Evolutionary conservation across 1,284 basidiomycete species (phyloP), one percentile per base, ranked within the genome.

Genomic region (Thecaphora thlaspeos): DNA sequence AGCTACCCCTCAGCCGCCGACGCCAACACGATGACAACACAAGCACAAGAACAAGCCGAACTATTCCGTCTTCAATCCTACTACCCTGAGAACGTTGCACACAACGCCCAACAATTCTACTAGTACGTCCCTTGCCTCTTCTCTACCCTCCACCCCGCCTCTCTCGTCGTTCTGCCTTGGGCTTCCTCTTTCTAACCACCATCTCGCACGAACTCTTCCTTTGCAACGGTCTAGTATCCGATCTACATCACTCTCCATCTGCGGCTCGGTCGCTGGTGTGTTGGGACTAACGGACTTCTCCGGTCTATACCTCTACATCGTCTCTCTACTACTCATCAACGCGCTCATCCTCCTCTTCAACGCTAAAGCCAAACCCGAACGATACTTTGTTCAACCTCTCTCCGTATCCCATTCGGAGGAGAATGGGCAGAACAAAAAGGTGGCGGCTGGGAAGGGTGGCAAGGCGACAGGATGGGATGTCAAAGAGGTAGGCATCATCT

Each of bases 221-320:
- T 11, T 14, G 28, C 28, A 7, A 14, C 28, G 28, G 7, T 30
- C 18, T 45, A 76, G 74, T 40, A 57, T 76, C 11, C 64, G 74
- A 34, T 75, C 73, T 15, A 61, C 68, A 8, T 51, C 65, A 4
- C 49, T 73, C n/a, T 73, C 71, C 0, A 53, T 75, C 7, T 64
- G 71, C 23, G 74, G 74, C 14, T 51, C 60, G 4, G 55, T 57
- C 11, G 70, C 73, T 1, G 74, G 74, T 18, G 66, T 76, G 9
- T 41, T 75, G n/a, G 74, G 74, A 26, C 56, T 76, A 30, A 71
- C 68, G 19, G 75, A 76, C 49, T 53, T 71, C 44, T 28, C 53
- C 34, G 74, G 74, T 10, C 75, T 76, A 28, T 61, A 56, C 18
- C 73, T 76, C 64, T 76, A 69, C 51, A 28, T 57, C 8, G n/a